Base-by-base conservation (phyloP, 768 basidiomycete species). In the Xerocomellus intermedius region DNA sequence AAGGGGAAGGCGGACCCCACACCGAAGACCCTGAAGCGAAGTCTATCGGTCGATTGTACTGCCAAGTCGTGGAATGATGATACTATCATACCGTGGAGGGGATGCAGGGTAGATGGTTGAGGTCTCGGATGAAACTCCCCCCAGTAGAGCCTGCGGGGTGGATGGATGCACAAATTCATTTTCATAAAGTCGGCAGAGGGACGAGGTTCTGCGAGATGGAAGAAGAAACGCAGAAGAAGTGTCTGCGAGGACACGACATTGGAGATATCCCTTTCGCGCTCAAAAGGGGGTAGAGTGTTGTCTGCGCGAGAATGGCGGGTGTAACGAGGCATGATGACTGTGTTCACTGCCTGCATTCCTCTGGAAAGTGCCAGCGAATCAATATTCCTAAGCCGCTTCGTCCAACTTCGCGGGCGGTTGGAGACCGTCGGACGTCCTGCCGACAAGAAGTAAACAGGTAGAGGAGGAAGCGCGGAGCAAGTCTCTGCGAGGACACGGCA, bases 81-180 rank as follows among this genome's bases (percentile, higher is more conserved):
- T n/a, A n/a, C n/a, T n/a, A n/a, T n/a, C n/a, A n/a, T n/a, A n/a
- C n/a, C n/a, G n/a, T n/a, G 2, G 68, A 66, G 0, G 73, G 69
- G 4, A 79, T 69, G 79, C 79, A 81, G 3, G 80, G 79, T 13
- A 81, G 69, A 7, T 65, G 62, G 19, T 76, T 69, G 32, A 81
- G 45, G 17, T 70, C 66, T 16, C 65, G 65, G n/a, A 77, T 54
- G 48, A 79, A 70, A 26, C 69, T 61, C 13, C 67, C 63, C 12
- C 28, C 8, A 9, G 1, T 30, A 30, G 28, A 1, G 28, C 9
- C 28, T 30, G 28, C 28, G 26, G 26, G 26, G 24, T 24, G 75
- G 35, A 17, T 75, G 74, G 4, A 64, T 59, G 28, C 79, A 71
- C 2, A 74, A 68, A 12, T 73, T 68, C 77, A 79, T 79, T 56